Percentiles rank a stretch among this genome's conserved stretches.
Evolutionary conservation across 2,329 filamentous ascomycete genomes (phyloP).

Genomic region (Sarocladiaceae sp.): DNA sequence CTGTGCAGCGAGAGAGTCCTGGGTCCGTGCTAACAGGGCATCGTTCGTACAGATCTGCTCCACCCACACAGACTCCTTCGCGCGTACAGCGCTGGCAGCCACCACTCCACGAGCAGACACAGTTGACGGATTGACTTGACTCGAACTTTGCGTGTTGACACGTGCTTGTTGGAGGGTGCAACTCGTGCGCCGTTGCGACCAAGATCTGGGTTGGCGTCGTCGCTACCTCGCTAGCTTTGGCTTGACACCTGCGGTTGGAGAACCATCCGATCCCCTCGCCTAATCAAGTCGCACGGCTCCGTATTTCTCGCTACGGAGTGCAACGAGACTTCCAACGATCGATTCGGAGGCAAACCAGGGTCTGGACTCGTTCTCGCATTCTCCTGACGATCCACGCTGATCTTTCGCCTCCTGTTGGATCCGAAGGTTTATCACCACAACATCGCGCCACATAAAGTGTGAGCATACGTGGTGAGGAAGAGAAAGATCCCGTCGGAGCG

Average conservation of each 20-base stretch:
- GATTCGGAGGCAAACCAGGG: too few relatives aligned
- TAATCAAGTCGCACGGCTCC: not conserved
- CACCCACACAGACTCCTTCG: not conserved
- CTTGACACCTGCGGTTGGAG: too few relatives aligned
- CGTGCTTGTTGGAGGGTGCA: not conserved
- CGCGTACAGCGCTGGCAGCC: not conserved
- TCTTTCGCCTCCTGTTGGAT: not conserved
- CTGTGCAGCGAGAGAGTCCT: too few relatives aligned
- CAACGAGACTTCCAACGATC: too few relatives aligned
- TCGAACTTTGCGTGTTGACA: too few relatives aligned
- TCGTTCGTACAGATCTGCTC: not conserved
- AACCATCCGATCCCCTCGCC: not conserved
- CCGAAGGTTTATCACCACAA: too few relatives aligned
- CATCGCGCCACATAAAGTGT: too few relatives aligned
- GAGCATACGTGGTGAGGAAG: not conserved
- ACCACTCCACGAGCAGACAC: not conserved
- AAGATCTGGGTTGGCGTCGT: not conserved
- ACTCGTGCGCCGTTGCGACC: not conserved
- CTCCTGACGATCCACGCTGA: not conserved
- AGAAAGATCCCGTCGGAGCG: not conserved
- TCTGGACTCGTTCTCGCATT: not conserved
- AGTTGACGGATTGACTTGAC: too few relatives aligned
- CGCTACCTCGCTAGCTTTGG: too few relatives aligned
- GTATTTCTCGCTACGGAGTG: too few relatives aligned
- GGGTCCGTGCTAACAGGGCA: not conserved